phyloP scores from a whole-genome alignment of 1,139 yeast species.

The Suhomyces panamericanus region DNA sequence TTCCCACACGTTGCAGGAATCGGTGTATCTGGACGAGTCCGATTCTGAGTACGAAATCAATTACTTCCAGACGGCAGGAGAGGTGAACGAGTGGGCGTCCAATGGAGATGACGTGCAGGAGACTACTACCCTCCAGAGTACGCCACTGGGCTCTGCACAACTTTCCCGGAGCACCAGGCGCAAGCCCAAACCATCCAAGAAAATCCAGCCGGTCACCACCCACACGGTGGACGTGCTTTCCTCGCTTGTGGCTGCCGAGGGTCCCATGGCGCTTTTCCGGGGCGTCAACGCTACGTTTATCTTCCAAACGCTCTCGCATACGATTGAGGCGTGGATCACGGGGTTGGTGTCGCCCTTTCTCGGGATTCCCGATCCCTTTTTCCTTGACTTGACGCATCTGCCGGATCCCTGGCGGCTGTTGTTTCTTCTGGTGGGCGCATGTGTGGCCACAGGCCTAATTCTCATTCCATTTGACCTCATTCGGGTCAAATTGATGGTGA shows the following conservation, averaged over 20 bases:
- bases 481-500: slow-evolving; percentile 72
- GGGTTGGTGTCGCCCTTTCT: slow-evolving; percentile 81
- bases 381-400: slow-evolving; percentile 79
- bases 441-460: slow-evolving; percentile 71
- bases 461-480: slow-evolving; percentile 82
- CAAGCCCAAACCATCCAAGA: slow-evolving; percentile 16
- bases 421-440: slow-evolving; percentile 66
- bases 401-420: slow-evolving; percentile 73
- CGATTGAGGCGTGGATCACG: slow-evolving; percentile 89
- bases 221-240: slow-evolving; percentile 73
- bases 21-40: slow-evolving; percentile 12
- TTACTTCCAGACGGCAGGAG: slow-evolving; percentile 47
- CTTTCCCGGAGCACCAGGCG: slow-evolving; percentile 2
- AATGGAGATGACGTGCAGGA: neutral
- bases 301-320: slow-evolving; percentile 69
- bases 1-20: neutral
- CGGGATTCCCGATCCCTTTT: slow-evolving; percentile 88
- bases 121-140: neutral
- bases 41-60: slow-evolving; percentile 42
- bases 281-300: slow-evolving; percentile 86
- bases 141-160: neutral
- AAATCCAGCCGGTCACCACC: slow-evolving; percentile 60
- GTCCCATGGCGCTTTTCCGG: slow-evolving; percentile 81
- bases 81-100: slow-evolving; percentile 8
- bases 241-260: slow-evolving; percentile 71